Evolutionary conservation across 371 early-diverging fungal species (phyloP).

Genomic region (Mucor circinelloides): DNA sequence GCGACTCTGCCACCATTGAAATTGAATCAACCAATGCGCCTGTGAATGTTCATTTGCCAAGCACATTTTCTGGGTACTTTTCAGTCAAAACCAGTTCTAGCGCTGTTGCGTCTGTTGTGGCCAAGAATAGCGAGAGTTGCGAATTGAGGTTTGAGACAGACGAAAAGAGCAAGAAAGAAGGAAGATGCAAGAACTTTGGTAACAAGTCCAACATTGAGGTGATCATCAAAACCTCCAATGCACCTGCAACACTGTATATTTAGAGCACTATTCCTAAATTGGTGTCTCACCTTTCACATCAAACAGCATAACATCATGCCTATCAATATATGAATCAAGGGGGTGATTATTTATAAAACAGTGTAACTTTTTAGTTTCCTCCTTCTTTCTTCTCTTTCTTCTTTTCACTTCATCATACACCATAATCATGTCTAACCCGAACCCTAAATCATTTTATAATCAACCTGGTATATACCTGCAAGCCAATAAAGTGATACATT

Average conservation of each 20-base stretch:
- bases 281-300: background rate
- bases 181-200: slow-evolving; percentile 12
- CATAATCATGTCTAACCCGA: slow-evolving; percentile 5
- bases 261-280: background rate
- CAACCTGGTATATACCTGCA: slow-evolving; percentile 13
- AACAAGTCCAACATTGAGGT: slow-evolving; percentile 8
- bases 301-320: background rate
- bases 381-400: background rate
- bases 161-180: slow-evolving; percentile 7
- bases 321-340: background rate
- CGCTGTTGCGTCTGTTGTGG: background rate
- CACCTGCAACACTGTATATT: slow-evolving; percentile 14
- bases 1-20: background rate
- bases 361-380: background rate
- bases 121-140: background rate
- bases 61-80: slow-evolving; percentile 13
- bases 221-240: slow-evolving; percentile 18
- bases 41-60: slow-evolving; percentile 11
- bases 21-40: slow-evolving; percentile 17
- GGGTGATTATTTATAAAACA: background rate
- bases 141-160: background rate
- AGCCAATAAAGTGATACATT: background rate
- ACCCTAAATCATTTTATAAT: slow-evolving; percentile 22
- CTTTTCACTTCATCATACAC: background rate
- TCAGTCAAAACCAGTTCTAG: background rate